Conservation (phyloP, 2,329 filamentous ascomycete species). For the Hypoxylon sp. region DNA sequence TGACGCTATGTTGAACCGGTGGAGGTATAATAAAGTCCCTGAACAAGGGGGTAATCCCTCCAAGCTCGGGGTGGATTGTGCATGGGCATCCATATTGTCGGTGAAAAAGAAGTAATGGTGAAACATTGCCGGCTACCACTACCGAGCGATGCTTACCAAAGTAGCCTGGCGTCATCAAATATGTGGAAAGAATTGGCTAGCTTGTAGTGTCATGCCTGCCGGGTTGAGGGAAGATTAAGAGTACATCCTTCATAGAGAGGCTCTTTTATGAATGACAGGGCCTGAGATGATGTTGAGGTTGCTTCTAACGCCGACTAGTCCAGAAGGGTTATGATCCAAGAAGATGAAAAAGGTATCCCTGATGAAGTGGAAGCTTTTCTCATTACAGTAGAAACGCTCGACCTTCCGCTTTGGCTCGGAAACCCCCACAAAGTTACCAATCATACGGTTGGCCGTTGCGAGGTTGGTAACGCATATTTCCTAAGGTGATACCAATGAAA, state of each 20-base stretch:
- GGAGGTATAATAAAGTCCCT: slow-evolving; percentile 25
- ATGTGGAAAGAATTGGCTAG: slow-evolving; percentile 10
- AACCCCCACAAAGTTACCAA: slow-evolving; percentile 42
- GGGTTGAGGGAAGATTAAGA: slow-evolving; percentile 12
- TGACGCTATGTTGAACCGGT: slow-evolving; percentile 15
- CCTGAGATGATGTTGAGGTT: slow-evolving; percentile 20
- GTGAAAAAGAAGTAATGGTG: slow-evolving; percentile 15
- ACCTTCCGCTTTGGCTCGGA: slow-evolving; percentile 44
- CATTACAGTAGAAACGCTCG: slow-evolving; percentile 36
- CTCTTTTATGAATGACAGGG: slow-evolving; percentile 19
- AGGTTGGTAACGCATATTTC: slow-evolving; percentile 34
- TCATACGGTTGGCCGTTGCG: slow-evolving; percentile 28
- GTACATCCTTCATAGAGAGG: slow-evolving; percentile 1
- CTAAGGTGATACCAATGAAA: slow-evolving; percentile 34
- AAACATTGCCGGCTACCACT: slow-evolving; percentile 16
- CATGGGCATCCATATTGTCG: slow-evolving; percentile 21
- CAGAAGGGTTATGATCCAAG: slow-evolving; percentile 31
- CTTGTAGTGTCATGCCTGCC: slow-evolving; percentile 20
- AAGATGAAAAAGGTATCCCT: slow-evolving; percentile 34
- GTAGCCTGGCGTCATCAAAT: slow-evolving; percentile 21
- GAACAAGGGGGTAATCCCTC: slow-evolving; percentile 24
- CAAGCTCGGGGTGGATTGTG: slow-evolving; percentile 13
- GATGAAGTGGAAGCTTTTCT: slow-evolving; percentile 17
- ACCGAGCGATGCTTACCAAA: slow-evolving; percentile 11
- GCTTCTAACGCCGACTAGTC: slow-evolving; percentile 22